Percentiles rank a stretch among this genome's conserved stretches.
Evolutionary conservation across 2,329 filamentous ascomycete genomes (phyloP).

Genomic region (Emmonsia crescens): DNA sequence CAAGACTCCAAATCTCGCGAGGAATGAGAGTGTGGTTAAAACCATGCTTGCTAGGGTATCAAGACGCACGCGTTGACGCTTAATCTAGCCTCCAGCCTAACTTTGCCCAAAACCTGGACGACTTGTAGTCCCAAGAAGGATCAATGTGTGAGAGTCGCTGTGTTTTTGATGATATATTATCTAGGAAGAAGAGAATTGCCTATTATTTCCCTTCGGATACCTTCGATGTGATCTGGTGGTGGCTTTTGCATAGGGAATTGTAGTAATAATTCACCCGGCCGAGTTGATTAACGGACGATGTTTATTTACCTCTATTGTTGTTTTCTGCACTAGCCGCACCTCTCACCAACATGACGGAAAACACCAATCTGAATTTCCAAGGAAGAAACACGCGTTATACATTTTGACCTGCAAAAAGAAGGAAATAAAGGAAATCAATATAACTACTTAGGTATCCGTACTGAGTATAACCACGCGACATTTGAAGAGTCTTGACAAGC

Average conservation of each 20-base stretch:
- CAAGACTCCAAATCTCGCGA: conserved; percentile 1
- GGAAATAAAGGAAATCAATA: neutral
- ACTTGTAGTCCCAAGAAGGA: neutral
- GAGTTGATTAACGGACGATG: neutral
- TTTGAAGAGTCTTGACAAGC: neutral
- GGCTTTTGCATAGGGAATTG: neutral
- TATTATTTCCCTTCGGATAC: neutral
- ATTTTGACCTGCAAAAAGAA: neutral
- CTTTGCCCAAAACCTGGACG: neutral
- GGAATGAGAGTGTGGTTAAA: neutral
- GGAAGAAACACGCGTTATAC: neutral
- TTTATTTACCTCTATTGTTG: too few relatives aligned
- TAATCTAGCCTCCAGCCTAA: neutral
- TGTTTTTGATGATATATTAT: neutral
- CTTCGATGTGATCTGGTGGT: neutral
- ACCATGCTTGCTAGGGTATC: neutral
- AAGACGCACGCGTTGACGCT: neutral
- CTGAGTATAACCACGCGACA: neutral
- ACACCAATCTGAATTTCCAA: neutral
- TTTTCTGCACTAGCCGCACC: neutral
- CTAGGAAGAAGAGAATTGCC: neutral
- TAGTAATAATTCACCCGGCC: too few relatives aligned
- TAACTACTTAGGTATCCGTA: neutral
- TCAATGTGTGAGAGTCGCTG: neutral
- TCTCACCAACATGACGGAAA: neutral